Conservation (phyloP, 805 yeast species). For the Metschnikowia cubensis region DNA sequence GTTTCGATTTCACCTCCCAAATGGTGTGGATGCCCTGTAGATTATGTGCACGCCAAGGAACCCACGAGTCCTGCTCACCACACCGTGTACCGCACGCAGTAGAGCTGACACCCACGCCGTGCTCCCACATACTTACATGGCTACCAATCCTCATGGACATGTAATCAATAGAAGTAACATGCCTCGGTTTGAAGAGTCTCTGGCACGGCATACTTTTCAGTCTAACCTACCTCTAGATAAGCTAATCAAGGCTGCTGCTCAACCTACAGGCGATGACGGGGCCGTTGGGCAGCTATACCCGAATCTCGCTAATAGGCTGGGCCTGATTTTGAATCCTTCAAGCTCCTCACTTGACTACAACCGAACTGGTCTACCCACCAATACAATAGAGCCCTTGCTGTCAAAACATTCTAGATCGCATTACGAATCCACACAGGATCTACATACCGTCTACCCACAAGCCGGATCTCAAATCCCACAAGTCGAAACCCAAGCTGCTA, state of each 20-base stretch:
- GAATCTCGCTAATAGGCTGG: neutral
- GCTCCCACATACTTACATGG: neutral
- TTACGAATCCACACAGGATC: neutral
- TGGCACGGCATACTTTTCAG: neutral
- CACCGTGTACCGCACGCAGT: neutral
- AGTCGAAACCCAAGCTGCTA: too few relatives aligned
- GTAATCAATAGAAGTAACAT: neutral
- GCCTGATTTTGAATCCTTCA: neutral
- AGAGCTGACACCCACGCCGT: neutral
- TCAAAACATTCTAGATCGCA: neutral
- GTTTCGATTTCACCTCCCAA: neutral
- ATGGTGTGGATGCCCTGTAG: neutral
- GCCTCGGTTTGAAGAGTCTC: neutral
- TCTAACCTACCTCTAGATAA: neutral
- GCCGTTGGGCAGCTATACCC: neutral
- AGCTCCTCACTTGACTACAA: neutral
- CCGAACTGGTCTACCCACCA: neutral
- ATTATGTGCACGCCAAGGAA: neutral
- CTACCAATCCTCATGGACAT: constrained; percentile 1
- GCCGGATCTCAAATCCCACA: too few relatives aligned
- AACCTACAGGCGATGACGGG: neutral
- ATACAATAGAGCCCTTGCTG: neutral
- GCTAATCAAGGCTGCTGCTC: neutral
- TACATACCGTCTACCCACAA: neutral
- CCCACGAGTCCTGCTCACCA: neutral